phyloP scores from a whole-genome alignment of 2,329 filamentous ascomycete species.

The Alternaria rosae region DNA sequence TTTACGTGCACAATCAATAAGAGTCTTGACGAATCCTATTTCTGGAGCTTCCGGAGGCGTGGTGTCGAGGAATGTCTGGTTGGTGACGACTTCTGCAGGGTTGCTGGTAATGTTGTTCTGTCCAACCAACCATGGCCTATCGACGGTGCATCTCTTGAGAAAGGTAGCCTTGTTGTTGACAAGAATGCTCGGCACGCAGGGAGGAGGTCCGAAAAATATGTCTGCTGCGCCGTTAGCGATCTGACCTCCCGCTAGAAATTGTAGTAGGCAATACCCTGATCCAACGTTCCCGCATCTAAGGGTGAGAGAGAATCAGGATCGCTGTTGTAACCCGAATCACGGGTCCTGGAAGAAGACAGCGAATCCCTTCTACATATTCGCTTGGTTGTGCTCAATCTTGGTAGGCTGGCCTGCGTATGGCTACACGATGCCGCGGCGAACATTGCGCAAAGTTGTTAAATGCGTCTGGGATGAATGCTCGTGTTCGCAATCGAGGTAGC shows the following conservation, averaged over 20 bases:
- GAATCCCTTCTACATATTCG: conserved; percentile 32
- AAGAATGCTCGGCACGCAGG: conserved; percentile 11
- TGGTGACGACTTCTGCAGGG: background rate
- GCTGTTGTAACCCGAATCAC: conserved; percentile 44
- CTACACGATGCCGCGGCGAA: conserved; percentile 11
- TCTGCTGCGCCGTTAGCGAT: conserved; percentile 18
- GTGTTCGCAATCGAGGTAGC: conserved; percentile 1
- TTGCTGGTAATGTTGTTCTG: conserved; percentile 3
- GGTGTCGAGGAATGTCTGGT: background rate
- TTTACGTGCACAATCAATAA: background rate
- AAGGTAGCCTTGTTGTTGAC: conserved; percentile 9
- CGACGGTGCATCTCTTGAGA: conserved; percentile 13
- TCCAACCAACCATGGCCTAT: background rate
- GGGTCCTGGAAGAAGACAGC: conserved; percentile 35
- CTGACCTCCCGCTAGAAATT: background rate
- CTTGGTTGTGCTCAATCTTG: conserved; percentile 26
- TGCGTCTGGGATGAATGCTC: background rate
- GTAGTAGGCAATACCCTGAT: conserved; percentile 23
- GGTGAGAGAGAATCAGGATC: conserved; percentile 39
- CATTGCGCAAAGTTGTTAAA: conserved; percentile 20
- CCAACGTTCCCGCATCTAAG: conserved; percentile 23
- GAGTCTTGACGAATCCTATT: background rate
- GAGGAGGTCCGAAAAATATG: conserved; percentile 5
- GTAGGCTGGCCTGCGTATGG: conserved; percentile 20
- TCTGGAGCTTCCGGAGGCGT: background rate